phyloP scores from a whole-genome alignment of 495 filamentous ascomycete genomes.

The Podospora pseudoanserina region DNA sequence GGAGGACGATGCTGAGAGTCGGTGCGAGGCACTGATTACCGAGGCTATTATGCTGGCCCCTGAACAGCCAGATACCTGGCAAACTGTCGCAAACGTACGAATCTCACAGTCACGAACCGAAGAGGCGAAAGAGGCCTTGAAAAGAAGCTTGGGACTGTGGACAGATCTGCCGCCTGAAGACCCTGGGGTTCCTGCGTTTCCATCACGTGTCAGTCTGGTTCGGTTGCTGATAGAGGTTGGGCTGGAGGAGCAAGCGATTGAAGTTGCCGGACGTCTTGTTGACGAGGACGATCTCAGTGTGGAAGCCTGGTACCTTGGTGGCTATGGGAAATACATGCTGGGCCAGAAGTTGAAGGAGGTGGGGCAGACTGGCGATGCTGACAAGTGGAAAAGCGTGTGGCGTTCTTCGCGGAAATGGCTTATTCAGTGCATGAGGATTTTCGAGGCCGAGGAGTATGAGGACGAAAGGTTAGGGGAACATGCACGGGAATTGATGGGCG shows the following conservation, averaged over 20 bases:
- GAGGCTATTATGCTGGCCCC: slow-evolving; percentile 79
- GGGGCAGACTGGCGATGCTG: slow-evolving; percentile 30
- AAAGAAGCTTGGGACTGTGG: slow-evolving; percentile 74
- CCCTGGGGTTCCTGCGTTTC: slow-evolving; percentile 69
- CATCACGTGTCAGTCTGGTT: slow-evolving; percentile 75
- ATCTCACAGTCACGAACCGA: slow-evolving; percentile 77
- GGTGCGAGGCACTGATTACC: slow-evolving; percentile 80
- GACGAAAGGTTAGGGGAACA: slow-evolving; percentile 67
- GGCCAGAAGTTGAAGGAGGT: slow-evolving; percentile 61
- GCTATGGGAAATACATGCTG: slow-evolving; percentile 79
- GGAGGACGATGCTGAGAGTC: slow-evolving; percentile 80
- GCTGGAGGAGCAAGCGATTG: slow-evolving; percentile 78
- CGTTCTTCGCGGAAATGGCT: slow-evolving; percentile 60
- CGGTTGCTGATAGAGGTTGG: slow-evolving; percentile 85
- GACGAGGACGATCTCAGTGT: slow-evolving; percentile 88
- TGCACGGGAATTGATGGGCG: slow-evolving; percentile 55
- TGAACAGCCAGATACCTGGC: slow-evolving; percentile 74
- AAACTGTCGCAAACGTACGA: slow-evolving; percentile 88
- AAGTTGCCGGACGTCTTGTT: slow-evolving; percentile 78
- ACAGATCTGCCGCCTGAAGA: slow-evolving; percentile 65
- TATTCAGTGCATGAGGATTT: slow-evolving; percentile 57
- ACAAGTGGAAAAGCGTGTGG: slow-evolving; percentile 48
- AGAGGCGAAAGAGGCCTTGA: slow-evolving; percentile 76
- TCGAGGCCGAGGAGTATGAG: slow-evolving; percentile 62
- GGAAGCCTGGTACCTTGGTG: slow-evolving; percentile 94